Conservation (phyloP, 768 basidiomycete species). For the Russula dissimulans region DNA sequence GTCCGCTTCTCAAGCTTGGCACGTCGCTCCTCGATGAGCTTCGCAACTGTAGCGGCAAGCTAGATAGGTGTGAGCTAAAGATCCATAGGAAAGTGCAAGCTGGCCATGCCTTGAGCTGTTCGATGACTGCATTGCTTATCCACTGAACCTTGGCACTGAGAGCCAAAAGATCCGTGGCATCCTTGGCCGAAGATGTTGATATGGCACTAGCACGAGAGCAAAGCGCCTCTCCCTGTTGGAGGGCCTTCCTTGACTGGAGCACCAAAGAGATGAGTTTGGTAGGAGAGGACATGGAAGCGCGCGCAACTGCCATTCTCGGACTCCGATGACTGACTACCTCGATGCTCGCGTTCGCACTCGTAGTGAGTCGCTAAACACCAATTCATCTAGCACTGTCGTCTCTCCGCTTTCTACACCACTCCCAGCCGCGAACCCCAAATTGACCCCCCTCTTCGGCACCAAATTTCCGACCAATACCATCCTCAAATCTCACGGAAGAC, state of each 20-base stretch:
- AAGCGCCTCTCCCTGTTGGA: conserved; percentile 68
- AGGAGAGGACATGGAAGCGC: conserved; percentile 9
- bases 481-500: conserved; percentile 75
- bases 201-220: conserved; percentile 57
- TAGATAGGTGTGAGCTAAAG: conserved; percentile 23
- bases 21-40: conserved; percentile 66
- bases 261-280: conserved; percentile 56
- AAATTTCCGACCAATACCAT: conserved; percentile 59
- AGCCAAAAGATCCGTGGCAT: conserved; percentile 61
- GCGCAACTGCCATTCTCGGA: conserved; percentile 2
- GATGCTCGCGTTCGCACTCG: background rate
- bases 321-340: conserved; percentile 8
- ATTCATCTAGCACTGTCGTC: background rate
- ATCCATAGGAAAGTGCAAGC: background rate
- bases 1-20: conserved; percentile 49
- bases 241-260: conserved; percentile 72
- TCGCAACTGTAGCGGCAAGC: conserved; percentile 67
- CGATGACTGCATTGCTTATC: conserved; percentile 63
- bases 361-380: conserved; percentile 5
- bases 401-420: conserved; percentile 8
- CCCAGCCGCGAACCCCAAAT: conserved; percentile 3
- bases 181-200: conserved; percentile 57
- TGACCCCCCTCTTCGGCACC: conserved; percentile 2
- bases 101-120: conserved; percentile 64
- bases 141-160: conserved; percentile 75